These are phyloP conservation scores for Sporisorium graminicola DNA, from an alignment of 1,284 basidiomycete genomes.

Conservation along the genomic window DNA sequence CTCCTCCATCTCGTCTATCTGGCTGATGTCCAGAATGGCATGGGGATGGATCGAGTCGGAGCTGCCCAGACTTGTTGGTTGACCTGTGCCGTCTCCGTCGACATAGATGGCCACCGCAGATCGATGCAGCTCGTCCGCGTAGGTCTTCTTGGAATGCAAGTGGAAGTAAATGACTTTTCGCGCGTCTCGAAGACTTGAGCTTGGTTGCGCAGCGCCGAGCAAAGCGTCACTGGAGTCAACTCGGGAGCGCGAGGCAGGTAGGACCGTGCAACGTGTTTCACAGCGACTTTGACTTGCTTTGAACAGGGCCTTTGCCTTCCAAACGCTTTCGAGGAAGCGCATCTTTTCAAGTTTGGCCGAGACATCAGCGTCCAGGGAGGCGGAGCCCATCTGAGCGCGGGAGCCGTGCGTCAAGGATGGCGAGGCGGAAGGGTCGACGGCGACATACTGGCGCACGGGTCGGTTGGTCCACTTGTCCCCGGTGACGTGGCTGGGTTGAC, in stretches of 20 bases:
- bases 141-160: constrained; percentile 45
- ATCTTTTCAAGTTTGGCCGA: constrained; percentile 60
- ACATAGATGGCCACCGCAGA: constrained; percentile 40
- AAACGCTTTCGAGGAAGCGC: constrained; percentile 66
- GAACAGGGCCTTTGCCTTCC: constrained; percentile 65
- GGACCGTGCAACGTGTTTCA: constrained; percentile 50
- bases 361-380: constrained; percentile 32
- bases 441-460: constrained; percentile 57
- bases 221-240: constrained; percentile 13
- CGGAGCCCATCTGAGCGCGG: constrained; percentile 12
- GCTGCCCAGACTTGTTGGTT: constrained; percentile 14
- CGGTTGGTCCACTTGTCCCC: constrained; percentile 58
- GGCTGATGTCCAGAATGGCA: constrained; percentile 48
- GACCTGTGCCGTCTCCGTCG: background rate
- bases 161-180: constrained; percentile 62
- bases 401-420: constrained; percentile 13
- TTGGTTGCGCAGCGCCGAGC: constrained; percentile 2
- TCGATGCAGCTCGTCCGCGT: constrained; percentile 38
- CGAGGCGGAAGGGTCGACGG: constrained; percentile 36
- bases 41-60: constrained; percentile 49
- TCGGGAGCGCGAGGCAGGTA: constrained; percentile 32
- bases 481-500: constrained; percentile 45
- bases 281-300: constrained; percentile 52
- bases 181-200: constrained; percentile 20
- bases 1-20: constrained; percentile 52